A percentile compares a stretch with the other conserved stretches of the same genome.
phyloP scores from a whole-genome alignment of 176 grass and related monocot species.

The Canna indica region DNA sequence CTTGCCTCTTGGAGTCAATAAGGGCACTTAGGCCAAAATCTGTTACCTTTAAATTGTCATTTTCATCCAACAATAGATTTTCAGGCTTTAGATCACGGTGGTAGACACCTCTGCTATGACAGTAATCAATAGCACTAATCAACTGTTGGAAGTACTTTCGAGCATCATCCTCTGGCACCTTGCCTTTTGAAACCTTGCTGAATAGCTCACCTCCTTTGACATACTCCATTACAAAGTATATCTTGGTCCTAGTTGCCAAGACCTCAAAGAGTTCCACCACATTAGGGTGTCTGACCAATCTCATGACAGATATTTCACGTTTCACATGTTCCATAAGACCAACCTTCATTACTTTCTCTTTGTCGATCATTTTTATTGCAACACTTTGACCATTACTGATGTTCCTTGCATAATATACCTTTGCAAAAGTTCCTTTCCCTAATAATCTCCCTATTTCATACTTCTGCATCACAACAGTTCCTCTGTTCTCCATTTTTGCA shows the following conservation, averaged over 20 bases:
- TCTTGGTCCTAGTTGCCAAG: constrained; percentile 85
- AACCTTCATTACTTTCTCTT: constrained; percentile 76
- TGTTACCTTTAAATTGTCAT: constrained; percentile 84
- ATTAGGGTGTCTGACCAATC: constrained; percentile 83
- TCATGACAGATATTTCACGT: constrained; percentile 84
- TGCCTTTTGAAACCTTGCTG: constrained; percentile 74
- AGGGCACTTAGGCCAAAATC: constrained; percentile 96
- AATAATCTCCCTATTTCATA: constrained; percentile 75
- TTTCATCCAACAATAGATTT: constrained; percentile 81
- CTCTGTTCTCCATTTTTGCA: constrained; percentile 44
- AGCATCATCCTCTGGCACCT: constrained; percentile 48
- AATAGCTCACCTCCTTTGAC: constrained; percentile 92
- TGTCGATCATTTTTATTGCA: constrained; percentile 93
- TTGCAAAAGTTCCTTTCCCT: constrained; percentile 91
- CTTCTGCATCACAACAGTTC: constrained; percentile 62
- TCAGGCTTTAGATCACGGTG: constrained; percentile 92
- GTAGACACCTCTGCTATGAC: constrained; percentile 82
- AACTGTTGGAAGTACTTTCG: constrained; percentile 90
- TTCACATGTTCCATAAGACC: constrained; percentile 93
- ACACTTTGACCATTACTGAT: constrained; percentile 57
- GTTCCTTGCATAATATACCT: constrained; percentile 86
- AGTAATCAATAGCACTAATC: constrained; percentile 82
- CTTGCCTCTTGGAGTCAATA: constrained; percentile 64
- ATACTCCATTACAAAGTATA: constrained; percentile 92
- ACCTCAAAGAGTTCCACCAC: constrained; percentile 80